phyloP scores from a whole-genome alignment of 768 basidiomycete genomes.

The Tylopilus intermedius region DNA sequence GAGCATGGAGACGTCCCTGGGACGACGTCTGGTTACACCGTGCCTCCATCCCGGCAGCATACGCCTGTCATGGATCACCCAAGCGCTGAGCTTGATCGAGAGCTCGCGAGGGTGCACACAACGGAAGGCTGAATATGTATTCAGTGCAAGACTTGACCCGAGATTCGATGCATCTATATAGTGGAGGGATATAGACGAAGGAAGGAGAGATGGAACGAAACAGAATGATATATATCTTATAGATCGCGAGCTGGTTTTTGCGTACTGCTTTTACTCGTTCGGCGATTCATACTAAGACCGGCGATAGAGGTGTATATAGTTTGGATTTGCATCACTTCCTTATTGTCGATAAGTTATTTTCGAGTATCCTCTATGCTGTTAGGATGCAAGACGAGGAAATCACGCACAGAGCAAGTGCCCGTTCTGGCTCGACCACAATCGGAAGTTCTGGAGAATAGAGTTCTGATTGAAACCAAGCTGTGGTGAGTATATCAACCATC shows the following conservation, averaged over 20 bases:
- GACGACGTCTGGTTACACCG: conserved; percentile 64
- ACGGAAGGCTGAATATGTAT: conserved; percentile 24
- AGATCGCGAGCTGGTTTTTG: background rate
- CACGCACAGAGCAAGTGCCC: too few relatives aligned
- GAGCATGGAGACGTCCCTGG: conserved; percentile 58
- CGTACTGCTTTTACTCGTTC: background rate
- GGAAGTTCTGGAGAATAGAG: too few relatives aligned
- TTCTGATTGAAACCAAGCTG: too few relatives aligned
- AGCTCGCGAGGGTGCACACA: conserved; percentile 71
- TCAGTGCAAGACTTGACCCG: background rate
- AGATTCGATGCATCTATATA: background rate
- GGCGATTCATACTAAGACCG: too few relatives aligned
- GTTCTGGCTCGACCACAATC: too few relatives aligned
- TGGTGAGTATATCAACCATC: too few relatives aligned
- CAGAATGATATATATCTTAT: background rate
- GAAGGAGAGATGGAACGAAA: background rate
- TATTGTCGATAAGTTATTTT: too few relatives aligned
- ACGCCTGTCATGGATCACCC: conserved; percentile 82
- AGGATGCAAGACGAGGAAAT: too few relatives aligned
- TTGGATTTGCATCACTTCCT: too few relatives aligned
- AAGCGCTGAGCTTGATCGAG: conserved; percentile 78
- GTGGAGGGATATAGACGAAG: background rate
- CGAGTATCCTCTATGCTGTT: too few relatives aligned
- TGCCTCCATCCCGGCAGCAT: conserved; percentile 40
- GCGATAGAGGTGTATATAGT: too few relatives aligned